phyloP scores from a whole-genome alignment of 495 filamentous ascomycete genomes.

The Aspergillus nanangensis region DNA sequence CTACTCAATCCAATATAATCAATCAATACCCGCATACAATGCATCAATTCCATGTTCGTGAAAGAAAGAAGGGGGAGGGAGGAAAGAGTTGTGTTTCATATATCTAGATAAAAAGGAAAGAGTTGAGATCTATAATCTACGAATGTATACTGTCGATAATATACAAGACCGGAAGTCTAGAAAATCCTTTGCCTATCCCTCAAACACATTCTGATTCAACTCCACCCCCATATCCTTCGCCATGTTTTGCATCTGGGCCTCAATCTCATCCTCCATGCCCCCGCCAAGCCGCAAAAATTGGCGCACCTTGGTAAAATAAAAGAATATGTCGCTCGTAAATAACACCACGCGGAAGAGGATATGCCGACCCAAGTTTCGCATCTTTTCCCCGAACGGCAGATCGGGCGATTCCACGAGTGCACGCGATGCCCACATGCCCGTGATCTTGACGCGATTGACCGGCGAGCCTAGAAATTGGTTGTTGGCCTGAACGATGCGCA shows the following conservation, averaged over 20 bases:
- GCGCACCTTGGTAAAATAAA: slow-evolving; percentile 70
- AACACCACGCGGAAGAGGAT: slow-evolving; percentile 75
- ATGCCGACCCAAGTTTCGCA: slow-evolving; percentile 61
- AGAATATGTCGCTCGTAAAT: slow-evolving; percentile 73
- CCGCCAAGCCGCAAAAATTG: slow-evolving; percentile 70
- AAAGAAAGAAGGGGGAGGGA: no score
- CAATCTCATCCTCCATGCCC: slow-evolving; percentile 93
- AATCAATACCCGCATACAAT: no score
- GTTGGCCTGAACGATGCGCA: slow-evolving; percentile 85
- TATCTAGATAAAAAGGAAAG: no score
- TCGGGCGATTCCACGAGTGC: slow-evolving; percentile 67
- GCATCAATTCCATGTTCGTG: no score
- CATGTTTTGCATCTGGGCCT: slow-evolving; percentile 76
- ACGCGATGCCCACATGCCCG: slow-evolving; percentile 80
- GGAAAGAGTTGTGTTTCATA: no score
- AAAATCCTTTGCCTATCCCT: no score
- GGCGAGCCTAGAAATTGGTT: slow-evolving; percentile 86
- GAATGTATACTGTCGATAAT: no score
- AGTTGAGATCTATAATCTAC: no score
- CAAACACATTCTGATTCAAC: slow-evolving; percentile 79
- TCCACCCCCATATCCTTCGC: slow-evolving; percentile 91
- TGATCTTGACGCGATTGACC: slow-evolving; percentile 93
- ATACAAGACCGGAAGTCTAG: no score
- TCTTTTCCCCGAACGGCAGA: slow-evolving; percentile 51
- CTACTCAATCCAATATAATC: neutral